Conservation (phyloP, 352 stramenopile genomes). For the Globisporangium yorkense region DNA sequence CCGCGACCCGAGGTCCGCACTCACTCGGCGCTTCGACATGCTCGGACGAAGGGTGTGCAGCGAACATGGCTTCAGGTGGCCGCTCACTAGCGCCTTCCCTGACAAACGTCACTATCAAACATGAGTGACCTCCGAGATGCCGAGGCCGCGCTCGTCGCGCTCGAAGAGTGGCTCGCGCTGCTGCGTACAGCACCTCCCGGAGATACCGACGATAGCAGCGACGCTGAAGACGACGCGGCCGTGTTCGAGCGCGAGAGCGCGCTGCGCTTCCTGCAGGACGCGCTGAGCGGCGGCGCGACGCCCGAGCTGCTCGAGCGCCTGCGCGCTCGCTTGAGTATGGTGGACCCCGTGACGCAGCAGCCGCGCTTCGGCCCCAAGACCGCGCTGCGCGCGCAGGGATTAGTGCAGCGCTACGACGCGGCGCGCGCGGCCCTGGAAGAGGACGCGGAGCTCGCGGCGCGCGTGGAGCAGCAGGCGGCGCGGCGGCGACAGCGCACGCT, state of each 20-base stretch:
- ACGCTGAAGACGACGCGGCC: background rate
- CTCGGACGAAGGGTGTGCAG: too few species aligned
- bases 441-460: conserved; percentile 18
- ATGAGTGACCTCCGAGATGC: conserved; percentile 12
- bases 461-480: conserved; percentile 9
- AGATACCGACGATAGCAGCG: background rate
- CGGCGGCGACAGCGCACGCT: conserved; percentile 11
- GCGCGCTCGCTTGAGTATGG: conserved; percentile 37
- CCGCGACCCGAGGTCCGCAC: background rate
- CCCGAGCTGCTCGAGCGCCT: conserved; percentile 43
- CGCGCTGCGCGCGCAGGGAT: conserved; percentile 46
- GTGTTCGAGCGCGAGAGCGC: background rate
- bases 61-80: too few species aligned
- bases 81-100: too few species aligned
- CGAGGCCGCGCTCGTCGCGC: conserved; percentile 26
- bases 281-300: conserved; percentile 25
- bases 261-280: conserved; percentile 7
- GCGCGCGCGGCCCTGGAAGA: conserved; percentile 27
- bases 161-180: conserved; percentile 29
- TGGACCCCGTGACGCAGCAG: conserved; percentile 67
- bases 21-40: conserved; percentile 11
- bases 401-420: conserved; percentile 47
- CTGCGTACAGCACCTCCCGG: conserved; percentile 15
- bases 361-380: conserved; percentile 78
- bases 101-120: too few species aligned